These are phyloP conservation scores for Casaregolazyma suthepensis DNA, from an alignment of 1,139 yeast genomes.

Conservation along the genomic window DNA sequence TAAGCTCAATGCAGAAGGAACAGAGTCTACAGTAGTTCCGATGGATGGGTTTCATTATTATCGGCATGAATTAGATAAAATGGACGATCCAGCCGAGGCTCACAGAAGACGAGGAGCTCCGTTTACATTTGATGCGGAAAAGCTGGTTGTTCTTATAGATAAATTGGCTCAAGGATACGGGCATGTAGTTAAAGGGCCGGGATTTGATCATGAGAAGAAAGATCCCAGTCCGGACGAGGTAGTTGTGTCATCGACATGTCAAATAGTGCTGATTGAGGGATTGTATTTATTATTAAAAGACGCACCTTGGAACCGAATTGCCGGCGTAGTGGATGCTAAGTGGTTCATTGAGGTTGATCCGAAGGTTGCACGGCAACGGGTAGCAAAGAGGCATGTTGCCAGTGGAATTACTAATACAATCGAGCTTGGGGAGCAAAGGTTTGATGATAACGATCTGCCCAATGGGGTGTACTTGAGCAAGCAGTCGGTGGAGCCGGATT, in stretches of 20 bases:
- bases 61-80: conserved; percentile 44
- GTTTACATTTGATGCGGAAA: conserved; percentile 65
- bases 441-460: conserved; percentile 58
- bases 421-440: conserved; percentile 59
- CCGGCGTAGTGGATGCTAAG: conserved; percentile 30
- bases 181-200: conserved; percentile 44
- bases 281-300: conserved; percentile 34
- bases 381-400: conserved; percentile 62
- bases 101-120: conserved; percentile 74
- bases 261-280: conserved; percentile 57
- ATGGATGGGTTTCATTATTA: conserved; percentile 86
- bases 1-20: conserved; percentile 32
- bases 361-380: conserved; percentile 46
- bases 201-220: conserved; percentile 60
- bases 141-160: conserved; percentile 37
- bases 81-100: conserved; percentile 54
- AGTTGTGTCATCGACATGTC: conserved; percentile 35
- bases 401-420: conserved; percentile 57
- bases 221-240: conserved; percentile 59
- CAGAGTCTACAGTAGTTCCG: conserved; percentile 36
- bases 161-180: conserved; percentile 35
- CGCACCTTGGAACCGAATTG: conserved; percentile 33
- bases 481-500: conserved; percentile 38
- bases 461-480: conserved; percentile 56
- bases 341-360: conserved; percentile 42